These are phyloP conservation scores for Cantharellus anzutake DNA, from an alignment of 768 basidiomycete genomes.

Conservation along the genomic window DNA sequence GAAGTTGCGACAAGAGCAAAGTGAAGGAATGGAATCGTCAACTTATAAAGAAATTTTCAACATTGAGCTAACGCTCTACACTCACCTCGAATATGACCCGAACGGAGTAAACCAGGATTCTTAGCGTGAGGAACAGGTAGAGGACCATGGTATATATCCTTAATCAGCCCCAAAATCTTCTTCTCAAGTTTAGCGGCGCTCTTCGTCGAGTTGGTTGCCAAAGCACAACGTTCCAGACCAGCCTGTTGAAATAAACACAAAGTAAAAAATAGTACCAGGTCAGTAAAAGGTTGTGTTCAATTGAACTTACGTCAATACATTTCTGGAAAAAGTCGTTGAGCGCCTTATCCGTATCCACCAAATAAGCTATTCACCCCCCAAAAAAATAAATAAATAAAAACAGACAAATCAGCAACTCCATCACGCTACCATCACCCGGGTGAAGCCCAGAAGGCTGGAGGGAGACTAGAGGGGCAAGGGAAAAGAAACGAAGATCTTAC, in stretches of 20 bases:
- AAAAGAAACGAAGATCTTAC: too few species aligned
- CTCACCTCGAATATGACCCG: constrained; percentile 12
- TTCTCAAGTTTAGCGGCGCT: constrained; percentile 7
- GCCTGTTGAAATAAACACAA: constrained; percentile 9
- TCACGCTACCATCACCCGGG: too few species aligned
- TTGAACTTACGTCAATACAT: constrained; percentile 13
- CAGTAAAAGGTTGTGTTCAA: not conserved
- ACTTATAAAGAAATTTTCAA: not conserved
- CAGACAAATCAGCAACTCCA: too few species aligned
- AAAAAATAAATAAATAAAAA: too few species aligned
- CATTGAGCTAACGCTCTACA: not conserved
- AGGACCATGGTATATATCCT: constrained; percentile 13
- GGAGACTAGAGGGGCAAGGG: too few species aligned
- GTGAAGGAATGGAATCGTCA: too few species aligned
- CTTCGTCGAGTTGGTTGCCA: constrained; percentile 10
- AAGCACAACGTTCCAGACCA: constrained; percentile 14
- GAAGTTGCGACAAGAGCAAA: too few species aligned
- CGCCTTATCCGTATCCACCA: constrained; percentile 12
- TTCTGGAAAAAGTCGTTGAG: constrained; percentile 15
- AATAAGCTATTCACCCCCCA: constrained; percentile 9
- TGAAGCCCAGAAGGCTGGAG: too few species aligned
- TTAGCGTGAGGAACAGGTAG: constrained; percentile 13
- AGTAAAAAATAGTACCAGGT: not conserved
- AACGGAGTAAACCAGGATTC: constrained; percentile 15
- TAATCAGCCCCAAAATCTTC: constrained; percentile 12